Evolutionary conservation across 2,329 filamentous ascomycete genomes (phyloP), one percentile per base, ranked within the genome.

Genomic region (Ilyonectria destructans): DNA sequence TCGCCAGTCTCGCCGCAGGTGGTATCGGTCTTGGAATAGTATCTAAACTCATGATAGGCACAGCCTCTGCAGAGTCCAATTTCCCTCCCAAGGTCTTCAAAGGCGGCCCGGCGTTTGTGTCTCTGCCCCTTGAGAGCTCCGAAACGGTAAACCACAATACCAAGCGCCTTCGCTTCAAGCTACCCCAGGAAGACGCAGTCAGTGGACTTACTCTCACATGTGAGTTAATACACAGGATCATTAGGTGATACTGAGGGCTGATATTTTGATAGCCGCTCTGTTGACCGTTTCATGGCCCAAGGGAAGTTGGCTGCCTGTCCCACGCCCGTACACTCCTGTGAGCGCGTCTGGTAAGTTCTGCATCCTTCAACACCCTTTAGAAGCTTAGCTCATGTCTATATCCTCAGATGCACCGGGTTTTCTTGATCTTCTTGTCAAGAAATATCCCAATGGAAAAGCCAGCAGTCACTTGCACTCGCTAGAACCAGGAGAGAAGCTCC

Each of bases 271-370:
- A 80, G 82, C 85, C 13, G 85, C 91, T 3, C 80, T 93, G 2
- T 82, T 93, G 43, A 90, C 90, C 1, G 77, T 89, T 45, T 86
- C 90, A 2, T 88, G 87, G 70, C 90, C 91, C 0, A 79, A 85
- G 12, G 89, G 88, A 7, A 78, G 83, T 56, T 88, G 85, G 82
- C 75, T 90, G 4, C 91, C 91, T 0, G 87, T 88, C 1, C 78
- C 91, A 12, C 83, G 91, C 48, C 91, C 91, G 0, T 93, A 93
- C 72, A 93, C 91, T 0, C 91, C 91, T 0, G 82, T 92, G 58
- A 89, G 84, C 69, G 79, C 84, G 48, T 80, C 84, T 17, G 81
- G 87, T 88, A 80, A 54, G 66, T 56, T 13, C 3, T 9, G 33
- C n/a, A 52, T 12, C n/a, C n/a, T 31, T 46, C 6, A 21, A n/a